phyloP scores from a whole-genome alignment of 2,329 filamentous ascomycete species.

The Zarea fungicola region DNA sequence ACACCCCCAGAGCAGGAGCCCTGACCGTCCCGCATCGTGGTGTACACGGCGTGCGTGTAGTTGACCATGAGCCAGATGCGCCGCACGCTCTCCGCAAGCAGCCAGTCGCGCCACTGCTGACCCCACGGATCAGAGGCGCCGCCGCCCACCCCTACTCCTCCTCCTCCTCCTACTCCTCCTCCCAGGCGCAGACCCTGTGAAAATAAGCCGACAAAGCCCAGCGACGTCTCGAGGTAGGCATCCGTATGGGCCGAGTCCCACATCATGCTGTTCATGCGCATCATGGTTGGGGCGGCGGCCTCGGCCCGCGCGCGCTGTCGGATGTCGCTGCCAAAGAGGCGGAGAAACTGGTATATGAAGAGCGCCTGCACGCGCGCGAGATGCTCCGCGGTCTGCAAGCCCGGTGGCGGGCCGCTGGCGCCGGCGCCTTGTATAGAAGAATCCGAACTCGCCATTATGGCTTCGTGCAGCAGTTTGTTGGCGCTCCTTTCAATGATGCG shows the following conservation, averaged over 20 bases:
- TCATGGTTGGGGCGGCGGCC: constrained; percentile 11
- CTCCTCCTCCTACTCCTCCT: too few species aligned
- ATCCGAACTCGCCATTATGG: neutral
- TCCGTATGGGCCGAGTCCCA: constrained; percentile 16
- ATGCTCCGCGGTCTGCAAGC: constrained; percentile 13
- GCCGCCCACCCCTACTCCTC: neutral
- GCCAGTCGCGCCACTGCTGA: constrained; percentile 23
- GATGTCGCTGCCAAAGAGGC: constrained; percentile 22
- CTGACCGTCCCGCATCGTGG: constrained; percentile 15
- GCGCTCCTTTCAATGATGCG: constrained; percentile 21
- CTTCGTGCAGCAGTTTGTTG: constrained; percentile 12
- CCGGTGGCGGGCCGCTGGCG: neutral
- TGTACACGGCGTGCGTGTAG: constrained; percentile 17
- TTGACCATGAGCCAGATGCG: constrained; percentile 21
- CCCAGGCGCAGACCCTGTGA: neutral
- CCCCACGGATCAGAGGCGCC: constrained; percentile 12
- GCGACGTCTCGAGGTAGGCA: constrained; percentile 15
- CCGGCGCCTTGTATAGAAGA: too few species aligned
- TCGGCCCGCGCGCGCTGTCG: constrained; percentile 21
- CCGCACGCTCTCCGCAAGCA: constrained; percentile 24
- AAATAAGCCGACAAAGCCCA: constrained; percentile 1
- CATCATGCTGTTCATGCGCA: constrained; percentile 15
- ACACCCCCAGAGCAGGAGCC: constrained; percentile 19
- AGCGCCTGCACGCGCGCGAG: constrained; percentile 20
- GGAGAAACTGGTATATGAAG: constrained; percentile 19